Evolutionary conservation across 768 basidiomycete genomes (phyloP).

Genomic region (Phlebiopsis gigantea): DNA sequence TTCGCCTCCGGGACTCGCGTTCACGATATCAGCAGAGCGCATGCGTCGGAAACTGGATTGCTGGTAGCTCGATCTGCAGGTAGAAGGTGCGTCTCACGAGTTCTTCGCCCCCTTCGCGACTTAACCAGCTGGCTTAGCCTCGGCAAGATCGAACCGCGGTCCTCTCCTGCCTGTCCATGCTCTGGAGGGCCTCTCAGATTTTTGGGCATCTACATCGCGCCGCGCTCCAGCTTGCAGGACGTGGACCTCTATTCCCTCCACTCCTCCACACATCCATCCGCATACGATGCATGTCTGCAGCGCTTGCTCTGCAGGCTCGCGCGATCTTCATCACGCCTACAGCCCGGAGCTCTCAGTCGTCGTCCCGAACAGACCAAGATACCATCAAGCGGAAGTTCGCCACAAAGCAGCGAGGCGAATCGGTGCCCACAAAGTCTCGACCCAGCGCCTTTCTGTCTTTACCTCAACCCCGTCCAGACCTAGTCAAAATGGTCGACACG

Average conservation of each 20-base stretch:
- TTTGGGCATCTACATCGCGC: slow-evolving; percentile 47
- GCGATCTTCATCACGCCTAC: slow-evolving; percentile 1
- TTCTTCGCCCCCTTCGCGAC: not conserved
- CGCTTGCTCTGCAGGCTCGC: slow-evolving; percentile 7
- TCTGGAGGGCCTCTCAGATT: slow-evolving; percentile 54
- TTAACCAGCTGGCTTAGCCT: slow-evolving; percentile 20
- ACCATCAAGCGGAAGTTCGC: not conserved
- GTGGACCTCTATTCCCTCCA: slow-evolving; percentile 11
- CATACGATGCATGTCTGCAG: slow-evolving; percentile 11
- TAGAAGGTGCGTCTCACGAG: slow-evolving; percentile 8
- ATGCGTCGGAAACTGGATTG: not conserved
- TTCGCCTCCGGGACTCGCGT: not conserved
- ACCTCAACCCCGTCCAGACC: slow-evolving; percentile 8
- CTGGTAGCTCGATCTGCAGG: slow-evolving; percentile 5
- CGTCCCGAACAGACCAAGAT: not conserved
- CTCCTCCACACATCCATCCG: slow-evolving; percentile 1
- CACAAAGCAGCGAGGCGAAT: not conserved
- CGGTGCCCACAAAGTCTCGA: not conserved
- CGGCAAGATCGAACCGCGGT: slow-evolving; percentile 32
- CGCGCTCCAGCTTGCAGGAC: slow-evolving; percentile 19
- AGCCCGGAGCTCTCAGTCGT: not conserved
- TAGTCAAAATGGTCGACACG: slow-evolving; percentile 11
- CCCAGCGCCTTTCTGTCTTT: not conserved
- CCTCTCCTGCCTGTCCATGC: slow-evolving; percentile 64
- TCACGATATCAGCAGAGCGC: not conserved